These are phyloP conservation scores for Phytopythium mirpurense DNA, from an alignment of 352 stramenopile species.

Conservation along the genomic window DNA sequence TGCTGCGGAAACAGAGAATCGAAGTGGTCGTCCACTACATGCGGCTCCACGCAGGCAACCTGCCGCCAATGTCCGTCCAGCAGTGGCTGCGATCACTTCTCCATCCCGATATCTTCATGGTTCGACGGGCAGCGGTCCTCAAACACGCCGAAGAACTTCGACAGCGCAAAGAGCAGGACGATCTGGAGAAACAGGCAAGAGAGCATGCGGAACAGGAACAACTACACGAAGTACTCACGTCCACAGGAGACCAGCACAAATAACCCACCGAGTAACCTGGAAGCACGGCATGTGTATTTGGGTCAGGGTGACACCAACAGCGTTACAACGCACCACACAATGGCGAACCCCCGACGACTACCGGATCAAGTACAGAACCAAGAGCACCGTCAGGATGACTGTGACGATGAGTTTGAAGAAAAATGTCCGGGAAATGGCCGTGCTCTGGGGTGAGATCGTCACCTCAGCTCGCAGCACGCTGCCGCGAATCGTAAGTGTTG, in stretches of 20 bases:
- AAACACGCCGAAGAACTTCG: conserved; percentile 22
- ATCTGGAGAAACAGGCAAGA: conserved; percentile 8
- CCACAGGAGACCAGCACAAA: background rate
- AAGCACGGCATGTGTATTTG: background rate
- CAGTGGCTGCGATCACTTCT: conserved; percentile 28
- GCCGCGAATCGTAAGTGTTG: conserved; percentile 32
- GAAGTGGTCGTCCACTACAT: conserved; percentile 60
- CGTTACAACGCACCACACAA: background rate
- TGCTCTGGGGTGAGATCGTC: conserved; percentile 30
- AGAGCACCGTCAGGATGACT: conserved; percentile 46
- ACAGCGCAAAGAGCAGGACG: conserved; percentile 10
- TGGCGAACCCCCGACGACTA: background rate
- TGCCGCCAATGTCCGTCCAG: conserved; percentile 34
- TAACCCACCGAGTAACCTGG: background rate
- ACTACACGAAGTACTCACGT: background rate
- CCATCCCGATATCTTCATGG: conserved; percentile 15
- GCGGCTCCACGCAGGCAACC: conserved; percentile 41
- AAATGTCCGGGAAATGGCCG: conserved; percentile 50
- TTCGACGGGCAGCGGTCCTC: conserved; percentile 35
- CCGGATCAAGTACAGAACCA: conserved; percentile 44
- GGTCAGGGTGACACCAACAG: background rate
- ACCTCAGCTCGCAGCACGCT: conserved; percentile 45
- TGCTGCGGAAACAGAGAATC: conserved; percentile 32
- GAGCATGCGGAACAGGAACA: background rate
- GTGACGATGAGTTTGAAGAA: conserved; percentile 68